A percentile compares a stretch with the other conserved stretches of the same genome.
These are phyloP conservation scores for Cytospora schulzeri DNA, from an alignment of 2,329 filamentous ascomycete species.

Conservation along the genomic window DNA sequence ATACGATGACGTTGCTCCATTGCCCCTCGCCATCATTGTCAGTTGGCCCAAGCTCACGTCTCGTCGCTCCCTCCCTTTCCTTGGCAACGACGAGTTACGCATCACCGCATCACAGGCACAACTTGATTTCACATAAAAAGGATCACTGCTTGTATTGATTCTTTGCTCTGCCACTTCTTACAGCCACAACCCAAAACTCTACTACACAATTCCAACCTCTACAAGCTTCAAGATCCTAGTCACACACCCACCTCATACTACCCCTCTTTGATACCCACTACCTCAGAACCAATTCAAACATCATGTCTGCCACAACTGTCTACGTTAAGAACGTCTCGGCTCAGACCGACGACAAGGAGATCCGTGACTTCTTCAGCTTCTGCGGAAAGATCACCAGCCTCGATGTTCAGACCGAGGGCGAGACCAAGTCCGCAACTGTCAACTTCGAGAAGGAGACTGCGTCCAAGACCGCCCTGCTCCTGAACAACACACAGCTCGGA, in stretches of 20 bases:
- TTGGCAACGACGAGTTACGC: slow-evolving; percentile 1
- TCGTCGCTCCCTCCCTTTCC: slow-evolving; percentile 2
- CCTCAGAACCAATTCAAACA: slow-evolving; percentile 31
- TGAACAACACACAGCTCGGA: slow-evolving; percentile 95
- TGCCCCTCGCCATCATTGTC: slow-evolving; percentile 14
- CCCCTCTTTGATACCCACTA: slow-evolving; percentile 1
- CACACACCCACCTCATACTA: neutral
- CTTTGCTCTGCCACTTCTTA: neutral
- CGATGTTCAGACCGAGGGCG: slow-evolving; percentile 69
- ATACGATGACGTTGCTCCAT: slow-evolving; percentile 28
- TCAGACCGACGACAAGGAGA: slow-evolving; percentile 83
- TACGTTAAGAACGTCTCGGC: slow-evolving; percentile 86
- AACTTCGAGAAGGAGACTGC: slow-evolving; percentile 97
- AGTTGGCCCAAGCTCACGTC: neutral
- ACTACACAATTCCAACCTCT: neutral
- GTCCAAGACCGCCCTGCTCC: slow-evolving; percentile 92
- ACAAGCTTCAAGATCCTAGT: neutral
- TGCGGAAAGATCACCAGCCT: slow-evolving; percentile 88
- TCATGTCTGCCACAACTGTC: slow-evolving; percentile 68
- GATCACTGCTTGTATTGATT: neutral
- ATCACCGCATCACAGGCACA: slow-evolving; percentile 3
- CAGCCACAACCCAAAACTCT: neutral
- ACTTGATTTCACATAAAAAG: neutral
- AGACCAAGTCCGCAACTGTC: slow-evolving; percentile 83
- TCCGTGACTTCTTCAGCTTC: slow-evolving; percentile 97